Evolutionary conservation across 805 yeast species (phyloP), one percentile per base, ranked within the genome.

Genomic region (Gaillardinia entomophila): DNA sequence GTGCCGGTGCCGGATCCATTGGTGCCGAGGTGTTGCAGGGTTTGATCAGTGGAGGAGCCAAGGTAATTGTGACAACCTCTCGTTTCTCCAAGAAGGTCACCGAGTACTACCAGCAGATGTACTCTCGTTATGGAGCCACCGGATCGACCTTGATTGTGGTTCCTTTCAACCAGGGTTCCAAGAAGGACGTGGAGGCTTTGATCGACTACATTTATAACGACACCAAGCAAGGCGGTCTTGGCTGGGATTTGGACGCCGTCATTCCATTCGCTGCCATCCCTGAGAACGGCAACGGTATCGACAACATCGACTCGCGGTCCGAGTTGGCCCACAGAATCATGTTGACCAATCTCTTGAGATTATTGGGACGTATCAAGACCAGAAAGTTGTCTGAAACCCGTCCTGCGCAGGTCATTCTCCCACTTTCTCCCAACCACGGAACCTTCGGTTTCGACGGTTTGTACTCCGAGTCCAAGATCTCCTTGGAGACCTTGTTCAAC

Each of bases 261-360:
- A 78, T 92, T 60, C 99, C 99, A 53, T 92, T 92, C 56, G 99
- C 97, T 46, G 99, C 99, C 40, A 90, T 92, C 52, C 97, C 99
- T 48, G 99, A 92, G 71, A 87, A 87, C 59, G 99, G 99, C 57
- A 85, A 87, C 53, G 97, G 95, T 63, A 66, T 92, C 55, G 96
- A 88, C 54, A 75, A 75, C 57, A 84, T 92, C 52, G 97, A 86
- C 53, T 90, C 97, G 34, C 86, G 80, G 63, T 87, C 97, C 37
- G 98, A 92, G 70, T 77, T 92, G 50, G 98, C 99, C 38, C 99
- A 92, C 67, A 82, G 99, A 67, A 84, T 92, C 53, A 92, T 92
- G 99, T 75, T 92, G 62, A 92, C 97, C 53, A 92, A 92, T 72
- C 68, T 92, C 49, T 73, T 89, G 61, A 82, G 98, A 66, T 73